phyloP scores from a whole-genome alignment of 768 basidiomycete species.

The Tylopilus rubrobrunneus region DNA sequence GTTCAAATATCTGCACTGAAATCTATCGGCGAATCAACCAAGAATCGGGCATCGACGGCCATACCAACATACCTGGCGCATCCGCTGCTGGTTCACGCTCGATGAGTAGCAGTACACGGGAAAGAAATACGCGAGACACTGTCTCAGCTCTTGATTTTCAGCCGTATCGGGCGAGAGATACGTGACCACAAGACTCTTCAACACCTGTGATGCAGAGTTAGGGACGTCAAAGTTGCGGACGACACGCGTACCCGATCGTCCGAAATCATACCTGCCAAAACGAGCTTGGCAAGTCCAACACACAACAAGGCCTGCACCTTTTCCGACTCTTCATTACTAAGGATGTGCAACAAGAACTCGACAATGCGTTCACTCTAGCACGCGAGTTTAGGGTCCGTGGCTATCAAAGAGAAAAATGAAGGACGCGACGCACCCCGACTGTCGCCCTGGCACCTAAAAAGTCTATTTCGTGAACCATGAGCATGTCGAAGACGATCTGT shows the following conservation, averaged over 20 bases:
- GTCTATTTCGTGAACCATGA: slow-evolving; percentile 77
- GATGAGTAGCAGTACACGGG: slow-evolving; percentile 85
- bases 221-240: too few relatives aligned
- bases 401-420: not conserved
- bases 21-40: slow-evolving; percentile 41
- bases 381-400: too few relatives aligned
- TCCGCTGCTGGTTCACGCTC: slow-evolving; percentile 62
- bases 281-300: slow-evolving; percentile 82
- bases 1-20: slow-evolving; percentile 64
- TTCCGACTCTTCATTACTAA: slow-evolving; percentile 52
- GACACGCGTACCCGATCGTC: slow-evolving; percentile 57
- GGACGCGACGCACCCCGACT: slow-evolving; percentile 25
- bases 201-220: slow-evolving; percentile 31
- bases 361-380: slow-evolving; percentile 53
- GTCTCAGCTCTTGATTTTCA: slow-evolving; percentile 79
- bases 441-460: slow-evolving; percentile 48
- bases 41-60: too few relatives aligned
- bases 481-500: slow-evolving; percentile 79
- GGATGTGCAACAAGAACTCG: slow-evolving; percentile 57
- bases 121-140: slow-evolving; percentile 85
- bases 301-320: slow-evolving; percentile 70
- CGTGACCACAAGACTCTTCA: slow-evolving; percentile 47
- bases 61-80: slow-evolving; percentile 44
- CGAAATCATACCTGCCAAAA: slow-evolving; percentile 69
- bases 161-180: slow-evolving; percentile 81